A percentile compares a stretch with the other conserved stretches of the same genome.
phyloP scores from a whole-genome alignment of 208 protist genomes.

The Zelonia costaricensis region DNA sequence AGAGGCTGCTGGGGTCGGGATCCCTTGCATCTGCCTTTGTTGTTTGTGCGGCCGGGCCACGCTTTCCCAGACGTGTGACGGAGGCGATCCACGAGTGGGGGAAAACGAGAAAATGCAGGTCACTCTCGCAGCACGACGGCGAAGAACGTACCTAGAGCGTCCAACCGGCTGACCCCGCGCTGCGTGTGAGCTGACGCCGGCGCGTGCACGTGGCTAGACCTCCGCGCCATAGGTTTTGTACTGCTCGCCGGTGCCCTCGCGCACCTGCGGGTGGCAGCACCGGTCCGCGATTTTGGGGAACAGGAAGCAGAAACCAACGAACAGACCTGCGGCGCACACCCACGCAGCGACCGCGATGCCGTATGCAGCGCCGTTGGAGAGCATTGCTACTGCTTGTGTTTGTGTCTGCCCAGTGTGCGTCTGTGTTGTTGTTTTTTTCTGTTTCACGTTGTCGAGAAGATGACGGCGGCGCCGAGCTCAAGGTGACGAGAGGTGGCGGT shows the following conservation, averaged over 20 bases:
- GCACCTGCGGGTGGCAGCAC: slow-evolving; percentile 14
- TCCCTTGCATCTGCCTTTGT: no score
- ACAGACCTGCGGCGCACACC: slow-evolving; percentile 38
- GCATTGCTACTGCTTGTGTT: slow-evolving; percentile 6
- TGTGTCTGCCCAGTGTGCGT: neutral
- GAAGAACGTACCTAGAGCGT: no score
- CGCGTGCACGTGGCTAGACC: slow-evolving; percentile 1
- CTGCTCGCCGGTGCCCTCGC: slow-evolving; percentile 5
- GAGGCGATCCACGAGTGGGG: no score
- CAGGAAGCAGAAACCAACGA: slow-evolving; percentile 49
- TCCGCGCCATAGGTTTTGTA: slow-evolving; percentile 29
- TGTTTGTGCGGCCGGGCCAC: no score
- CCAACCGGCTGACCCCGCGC: no score
- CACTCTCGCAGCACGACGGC: no score
- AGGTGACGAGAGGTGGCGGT: no score
- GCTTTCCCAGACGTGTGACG: no score
- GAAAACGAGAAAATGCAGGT: no score
- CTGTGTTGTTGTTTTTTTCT: neutral
- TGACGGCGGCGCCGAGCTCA: no score
- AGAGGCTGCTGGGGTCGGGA: no score
- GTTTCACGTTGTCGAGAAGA: neutral
- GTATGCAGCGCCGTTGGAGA: slow-evolving; percentile 32
- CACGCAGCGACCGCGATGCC: slow-evolving; percentile 50
- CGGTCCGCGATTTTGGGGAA: slow-evolving; percentile 51
- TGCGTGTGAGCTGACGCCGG: neutral